A percentile compares a stretch with the other conserved stretches of the same genome.
Evolutionary conservation across 352 stramenopile species (phyloP).

Genomic region (Globisporangium acanthophoron): DNA sequence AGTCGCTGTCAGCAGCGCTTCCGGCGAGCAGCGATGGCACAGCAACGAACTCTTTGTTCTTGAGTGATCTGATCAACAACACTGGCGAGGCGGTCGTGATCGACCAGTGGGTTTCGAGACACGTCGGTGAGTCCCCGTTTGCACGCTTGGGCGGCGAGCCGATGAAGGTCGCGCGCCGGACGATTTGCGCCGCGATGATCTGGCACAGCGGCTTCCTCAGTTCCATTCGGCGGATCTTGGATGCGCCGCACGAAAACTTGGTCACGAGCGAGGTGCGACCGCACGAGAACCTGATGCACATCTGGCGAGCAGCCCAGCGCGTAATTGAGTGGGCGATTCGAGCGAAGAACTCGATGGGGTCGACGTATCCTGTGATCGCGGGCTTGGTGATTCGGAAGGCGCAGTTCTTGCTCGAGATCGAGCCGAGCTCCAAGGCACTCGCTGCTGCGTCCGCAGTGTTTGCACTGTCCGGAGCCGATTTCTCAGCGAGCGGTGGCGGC

Average conservation of each 20-base stretch:
- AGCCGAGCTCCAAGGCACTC: slow-evolving; percentile 66
- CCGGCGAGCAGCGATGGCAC: slow-evolving; percentile 12
- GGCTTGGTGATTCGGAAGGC: slow-evolving; percentile 79
- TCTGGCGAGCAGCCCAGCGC: slow-evolving; percentile 83
- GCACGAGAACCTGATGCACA: slow-evolving; percentile 87
- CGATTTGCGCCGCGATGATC: slow-evolving; percentile 84
- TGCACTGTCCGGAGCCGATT: slow-evolving; percentile 37
- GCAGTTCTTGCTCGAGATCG: slow-evolving; percentile 78
- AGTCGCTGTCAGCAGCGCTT: slow-evolving; percentile 31
- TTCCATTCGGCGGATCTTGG: slow-evolving; percentile 51
- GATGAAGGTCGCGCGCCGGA: slow-evolving; percentile 85
- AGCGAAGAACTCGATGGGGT: slow-evolving; percentile 85
- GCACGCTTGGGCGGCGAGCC: slow-evolving; percentile 68
- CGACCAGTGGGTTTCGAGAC: slow-evolving; percentile 75
- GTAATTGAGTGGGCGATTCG: slow-evolving; percentile 88
- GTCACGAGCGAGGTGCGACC: slow-evolving; percentile 68
- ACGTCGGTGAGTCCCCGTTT: slow-evolving; percentile 83
- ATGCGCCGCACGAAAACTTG: slow-evolving; percentile 27
- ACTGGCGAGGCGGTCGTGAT: slow-evolving; percentile 45
- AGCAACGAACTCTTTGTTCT: slow-evolving; percentile 27
- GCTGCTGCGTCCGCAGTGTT: slow-evolving; percentile 64
- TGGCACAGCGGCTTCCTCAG: slow-evolving; percentile 80
- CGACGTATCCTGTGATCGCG: slow-evolving; percentile 75
- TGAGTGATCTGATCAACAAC: slow-evolving; percentile 69
- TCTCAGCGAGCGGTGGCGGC: slow-evolving; percentile 8